Percentiles rank a stretch among this genome's conserved stretches.
Conservation (phyloP, 2,329 filamentous ascomycete species). For the Beauveria medogensis region DNA sequence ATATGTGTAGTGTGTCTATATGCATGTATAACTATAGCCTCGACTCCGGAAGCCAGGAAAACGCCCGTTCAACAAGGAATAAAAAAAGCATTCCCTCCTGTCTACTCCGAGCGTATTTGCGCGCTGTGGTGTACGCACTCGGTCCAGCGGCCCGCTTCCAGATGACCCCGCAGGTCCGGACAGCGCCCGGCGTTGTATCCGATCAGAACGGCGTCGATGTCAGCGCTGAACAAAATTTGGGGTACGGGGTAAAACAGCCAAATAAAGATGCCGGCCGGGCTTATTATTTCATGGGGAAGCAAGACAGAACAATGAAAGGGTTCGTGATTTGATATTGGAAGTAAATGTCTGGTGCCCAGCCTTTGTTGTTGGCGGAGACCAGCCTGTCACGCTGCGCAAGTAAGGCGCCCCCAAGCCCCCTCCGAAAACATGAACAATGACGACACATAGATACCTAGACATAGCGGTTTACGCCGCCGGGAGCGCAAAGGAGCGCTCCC, state of each 20-base stretch:
- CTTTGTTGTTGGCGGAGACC: not conserved
- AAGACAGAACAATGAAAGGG: too few species aligned
- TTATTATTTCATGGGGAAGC: too few species aligned
- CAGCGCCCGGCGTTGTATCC: not conserved
- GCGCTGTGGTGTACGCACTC: not conserved
- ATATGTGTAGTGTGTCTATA: too few species aligned
- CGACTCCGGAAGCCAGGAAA: too few species aligned
- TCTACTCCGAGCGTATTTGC: not conserved
- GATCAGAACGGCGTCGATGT: not conserved
- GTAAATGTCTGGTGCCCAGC: too few species aligned
- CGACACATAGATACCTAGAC: not conserved
- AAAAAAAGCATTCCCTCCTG: not conserved
- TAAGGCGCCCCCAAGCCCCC: not conserved
- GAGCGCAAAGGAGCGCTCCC: too few species aligned
- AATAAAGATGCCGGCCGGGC: too few species aligned
- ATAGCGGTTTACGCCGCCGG: too few species aligned
- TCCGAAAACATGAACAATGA: slow-evolving; percentile 10
- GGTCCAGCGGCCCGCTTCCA: not conserved
- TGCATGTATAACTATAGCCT: too few species aligned
- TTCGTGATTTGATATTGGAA: too few species aligned
- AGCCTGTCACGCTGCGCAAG: not conserved
- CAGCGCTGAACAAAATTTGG: not conserved
- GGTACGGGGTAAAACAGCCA: not conserved
- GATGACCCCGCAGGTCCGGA: not conserved
- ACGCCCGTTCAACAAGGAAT: too few species aligned